Evolutionary conservation across 768 basidiomycete species (phyloP).

Genomic region (Leccinum olivaceopallidum): DNA sequence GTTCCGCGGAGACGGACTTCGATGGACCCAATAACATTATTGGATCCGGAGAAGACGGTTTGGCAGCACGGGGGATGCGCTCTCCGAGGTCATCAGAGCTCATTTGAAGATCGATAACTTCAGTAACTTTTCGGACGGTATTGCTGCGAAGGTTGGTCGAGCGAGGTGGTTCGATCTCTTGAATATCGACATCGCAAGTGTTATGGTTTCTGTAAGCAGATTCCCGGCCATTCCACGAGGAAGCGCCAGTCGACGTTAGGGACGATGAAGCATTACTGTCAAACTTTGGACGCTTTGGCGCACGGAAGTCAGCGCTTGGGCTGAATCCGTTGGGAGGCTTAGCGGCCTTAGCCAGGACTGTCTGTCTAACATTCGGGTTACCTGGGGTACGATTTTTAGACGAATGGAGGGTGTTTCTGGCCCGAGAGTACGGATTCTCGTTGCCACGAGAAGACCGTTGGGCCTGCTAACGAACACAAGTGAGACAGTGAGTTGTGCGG

Average conservation of each 20-base stretch:
- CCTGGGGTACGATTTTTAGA: background rate
- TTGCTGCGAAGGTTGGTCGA: background rate
- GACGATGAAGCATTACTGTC: constrained; percentile 4
- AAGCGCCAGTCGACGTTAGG: constrained; percentile 1
- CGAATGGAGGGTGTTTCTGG: background rate
- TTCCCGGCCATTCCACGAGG: background rate
- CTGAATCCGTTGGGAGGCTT: background rate
- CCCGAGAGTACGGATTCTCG: constrained; percentile 16
- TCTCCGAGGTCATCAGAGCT: constrained; percentile 26
- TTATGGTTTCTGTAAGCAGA: background rate
- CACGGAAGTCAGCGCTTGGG: constrained; percentile 1
- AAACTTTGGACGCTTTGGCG: constrained; percentile 26
- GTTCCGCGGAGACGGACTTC: background rate
- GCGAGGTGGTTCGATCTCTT: constrained; percentile 12
- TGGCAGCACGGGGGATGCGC: constrained; percentile 14
- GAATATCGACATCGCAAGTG: constrained; percentile 25
- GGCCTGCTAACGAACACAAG: constrained; percentile 10
- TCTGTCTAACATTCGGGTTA: constrained; percentile 27
- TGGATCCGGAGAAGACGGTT: constrained; percentile 30
- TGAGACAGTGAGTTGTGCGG: constrained; percentile 6
- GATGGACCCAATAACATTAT: background rate
- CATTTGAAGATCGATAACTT: constrained; percentile 22
- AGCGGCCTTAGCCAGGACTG: constrained; percentile 19
- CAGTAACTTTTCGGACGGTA: constrained; percentile 13
- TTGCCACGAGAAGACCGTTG: constrained; percentile 4